Conservation (phyloP, 495 filamentous ascomycete species). For the Penicillium tannophilum region DNA sequence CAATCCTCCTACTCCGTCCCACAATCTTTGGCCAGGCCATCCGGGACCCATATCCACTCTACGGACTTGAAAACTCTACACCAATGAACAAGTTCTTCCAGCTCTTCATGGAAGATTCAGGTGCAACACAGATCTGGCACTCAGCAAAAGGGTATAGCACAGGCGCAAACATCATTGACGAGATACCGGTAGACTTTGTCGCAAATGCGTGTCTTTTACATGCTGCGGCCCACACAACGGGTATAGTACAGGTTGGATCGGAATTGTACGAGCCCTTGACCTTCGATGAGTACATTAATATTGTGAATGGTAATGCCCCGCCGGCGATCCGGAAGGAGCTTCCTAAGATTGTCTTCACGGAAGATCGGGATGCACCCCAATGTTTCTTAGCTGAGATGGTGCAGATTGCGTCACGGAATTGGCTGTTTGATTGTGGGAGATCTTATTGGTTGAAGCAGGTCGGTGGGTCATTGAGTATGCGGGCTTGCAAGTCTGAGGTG, state of each 20-base stretch:
- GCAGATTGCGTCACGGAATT: slow-evolving; percentile 36
- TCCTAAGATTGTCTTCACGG: slow-evolving; percentile 32
- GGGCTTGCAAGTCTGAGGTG: slow-evolving; percentile 29
- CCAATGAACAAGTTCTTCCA: slow-evolving; percentile 41
- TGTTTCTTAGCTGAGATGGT: slow-evolving; percentile 40
- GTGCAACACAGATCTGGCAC: slow-evolving; percentile 37
- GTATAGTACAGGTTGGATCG: slow-evolving; percentile 38
- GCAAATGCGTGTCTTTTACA: slow-evolving; percentile 44
- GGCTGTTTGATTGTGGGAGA: slow-evolving; percentile 41
- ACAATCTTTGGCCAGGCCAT: slow-evolving; percentile 45
- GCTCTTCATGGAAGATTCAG: slow-evolving; percentile 29
- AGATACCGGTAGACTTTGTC: slow-evolving; percentile 45
- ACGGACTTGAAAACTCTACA: slow-evolving; percentile 38
- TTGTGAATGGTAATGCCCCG: slow-evolving; percentile 24
- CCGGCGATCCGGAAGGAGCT: slow-evolving; percentile 25
- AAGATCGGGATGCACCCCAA: slow-evolving; percentile 30
- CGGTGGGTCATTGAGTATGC: slow-evolving; percentile 35
- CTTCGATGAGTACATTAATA: slow-evolving; percentile 32
- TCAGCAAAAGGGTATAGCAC: slow-evolving; percentile 33
- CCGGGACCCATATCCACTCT: slow-evolving; percentile 39
- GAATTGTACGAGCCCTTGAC: slow-evolving; percentile 34
- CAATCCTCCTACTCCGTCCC: slow-evolving; percentile 41
- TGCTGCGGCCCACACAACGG: slow-evolving; percentile 35
- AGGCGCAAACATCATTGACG: slow-evolving; percentile 40
- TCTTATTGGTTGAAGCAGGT: slow-evolving; percentile 41